Conservation (phyloP, 1,139 yeast species). For the Taiozyma onychis region DNA sequence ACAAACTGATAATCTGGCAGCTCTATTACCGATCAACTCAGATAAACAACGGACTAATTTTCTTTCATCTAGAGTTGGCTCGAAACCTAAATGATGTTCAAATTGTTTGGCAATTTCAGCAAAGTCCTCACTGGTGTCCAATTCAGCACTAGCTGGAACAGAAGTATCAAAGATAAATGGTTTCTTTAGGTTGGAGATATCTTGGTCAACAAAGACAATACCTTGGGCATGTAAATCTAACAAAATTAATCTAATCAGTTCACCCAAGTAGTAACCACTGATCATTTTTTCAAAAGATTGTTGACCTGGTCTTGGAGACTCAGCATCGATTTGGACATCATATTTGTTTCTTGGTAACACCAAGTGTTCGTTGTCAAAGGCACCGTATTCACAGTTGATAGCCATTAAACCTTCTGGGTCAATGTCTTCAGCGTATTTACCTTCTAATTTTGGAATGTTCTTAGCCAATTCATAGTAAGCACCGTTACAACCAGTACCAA, state of each 20-base stretch:
- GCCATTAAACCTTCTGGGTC: constrained; percentile 73
- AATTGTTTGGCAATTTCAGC: constrained; percentile 69
- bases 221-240: constrained; percentile 66
- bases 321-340: constrained; percentile 72
- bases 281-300: constrained; percentile 97
- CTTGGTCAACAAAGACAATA: constrained; percentile 64
- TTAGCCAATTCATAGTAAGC: constrained; percentile 82
- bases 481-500: constrained; percentile 98
- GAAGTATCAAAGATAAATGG: constrained; percentile 84
- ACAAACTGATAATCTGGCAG: constrained; percentile 89
- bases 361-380: constrained; percentile 86
- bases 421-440: constrained; percentile 60
- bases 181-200: constrained; percentile 49
- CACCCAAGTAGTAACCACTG: constrained; percentile 95
- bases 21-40: constrained; percentile 84
- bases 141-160: constrained; percentile 80
- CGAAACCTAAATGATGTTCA: constrained; percentile 48
- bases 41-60: constrained; percentile 77
- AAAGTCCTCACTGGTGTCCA: constrained; percentile 79
- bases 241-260: constrained; percentile 75
- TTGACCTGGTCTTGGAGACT: constrained; percentile 95
- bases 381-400: constrained; percentile 97
- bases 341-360: constrained; percentile 87
- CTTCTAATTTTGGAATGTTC: constrained; percentile 80
- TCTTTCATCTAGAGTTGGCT: constrained; percentile 74